phyloP scores from a whole-genome alignment of 768 basidiomycete genomes.

The Boletus rubropictus region DNA sequence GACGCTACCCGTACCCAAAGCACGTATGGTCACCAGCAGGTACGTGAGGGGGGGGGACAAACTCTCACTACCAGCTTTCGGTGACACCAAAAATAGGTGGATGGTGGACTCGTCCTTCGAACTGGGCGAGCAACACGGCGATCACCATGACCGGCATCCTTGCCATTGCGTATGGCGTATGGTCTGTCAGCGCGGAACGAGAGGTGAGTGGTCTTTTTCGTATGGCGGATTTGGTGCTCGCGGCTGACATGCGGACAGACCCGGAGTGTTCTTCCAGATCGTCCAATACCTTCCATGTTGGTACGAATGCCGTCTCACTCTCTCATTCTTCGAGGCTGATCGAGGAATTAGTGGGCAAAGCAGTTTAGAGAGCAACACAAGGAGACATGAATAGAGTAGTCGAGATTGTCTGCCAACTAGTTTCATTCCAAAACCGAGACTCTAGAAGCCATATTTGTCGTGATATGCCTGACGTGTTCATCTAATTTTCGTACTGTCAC shows the following conservation, averaged over 20 bases:
- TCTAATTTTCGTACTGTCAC: no score
- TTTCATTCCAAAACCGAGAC: neutral
- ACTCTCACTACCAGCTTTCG: neutral
- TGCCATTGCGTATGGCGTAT: constrained; percentile 59
- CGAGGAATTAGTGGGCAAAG: constrained; percentile 41
- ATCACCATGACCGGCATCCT: constrained; percentile 66
- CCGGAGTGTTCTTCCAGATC: constrained; percentile 53
- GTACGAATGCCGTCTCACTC: constrained; percentile 37
- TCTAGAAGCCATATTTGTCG: no score
- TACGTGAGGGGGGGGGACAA: constrained; percentile 28
- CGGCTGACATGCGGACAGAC: constrained; percentile 35
- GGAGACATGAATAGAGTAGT: constrained; percentile 9
- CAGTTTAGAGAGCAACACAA: constrained; percentile 37
- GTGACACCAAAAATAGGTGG: constrained; percentile 52
- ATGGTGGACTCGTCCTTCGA: constrained; percentile 90
- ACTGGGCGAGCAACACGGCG: constrained; percentile 84
- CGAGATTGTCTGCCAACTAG: neutral
- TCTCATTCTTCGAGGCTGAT: constrained; percentile 3
- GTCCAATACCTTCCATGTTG: constrained; percentile 74
- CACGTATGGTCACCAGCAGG: constrained; percentile 93
- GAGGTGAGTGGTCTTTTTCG: constrained; percentile 49
- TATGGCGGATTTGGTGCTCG: constrained; percentile 6
- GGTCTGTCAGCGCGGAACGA: constrained; percentile 67
- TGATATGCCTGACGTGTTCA: no score
- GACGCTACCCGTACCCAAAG: constrained; percentile 89